Base-by-base conservation (phyloP, 768 basidiomycete genomes). In the Xerocomellus dryophilus region DNA sequence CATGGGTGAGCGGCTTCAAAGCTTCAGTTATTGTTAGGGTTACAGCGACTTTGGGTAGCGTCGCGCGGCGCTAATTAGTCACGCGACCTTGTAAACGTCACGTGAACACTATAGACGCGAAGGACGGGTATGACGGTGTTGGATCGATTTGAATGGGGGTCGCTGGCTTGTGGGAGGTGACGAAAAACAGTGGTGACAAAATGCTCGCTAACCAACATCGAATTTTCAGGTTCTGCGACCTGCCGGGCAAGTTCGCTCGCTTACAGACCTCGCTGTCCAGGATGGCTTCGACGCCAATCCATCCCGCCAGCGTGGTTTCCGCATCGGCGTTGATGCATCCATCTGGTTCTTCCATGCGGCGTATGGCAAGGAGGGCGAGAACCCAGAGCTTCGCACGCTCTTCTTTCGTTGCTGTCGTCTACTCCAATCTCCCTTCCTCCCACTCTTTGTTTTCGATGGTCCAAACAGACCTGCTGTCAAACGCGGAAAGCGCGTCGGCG, bases 391-490 rank as follows among this genome's bases (percentile, higher is more conserved):
- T 9, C 77, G 92, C 25, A 93, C 89, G 0, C 73, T 89, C 7
- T 88, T 94, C 75, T 95, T 93, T 70, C 87, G 90, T 42, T 92
- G 91, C 68, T 83, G 86, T 36, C 82, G 81, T 21, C 79, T 97
- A 3, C 81, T 90, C 69, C 81, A 78, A 51, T 78, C 84, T 6
- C 92, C 93, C 0, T 84, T 96, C 59, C 78, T 93, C 11, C 92
- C 92, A 0, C 78, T 97, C 12, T 95, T 96, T 67, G 90, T 96
- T 5, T 97, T 96, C 65, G 93, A 97, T 70, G 93, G 93, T 0
- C 89, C 90, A 0, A 81, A 85, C 56, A 81, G 94, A 56, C 93
- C 93, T 4, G 80, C 82, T 20, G 69, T 87, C 59, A 97, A 97
- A 73, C 80, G 89, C 34, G 86, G 85, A 2, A 90, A 89, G 71